These are phyloP conservation scores for Debaryomyces singareniensis DNA, from an alignment of 1,139 yeast species.

Conservation along the genomic window DNA sequence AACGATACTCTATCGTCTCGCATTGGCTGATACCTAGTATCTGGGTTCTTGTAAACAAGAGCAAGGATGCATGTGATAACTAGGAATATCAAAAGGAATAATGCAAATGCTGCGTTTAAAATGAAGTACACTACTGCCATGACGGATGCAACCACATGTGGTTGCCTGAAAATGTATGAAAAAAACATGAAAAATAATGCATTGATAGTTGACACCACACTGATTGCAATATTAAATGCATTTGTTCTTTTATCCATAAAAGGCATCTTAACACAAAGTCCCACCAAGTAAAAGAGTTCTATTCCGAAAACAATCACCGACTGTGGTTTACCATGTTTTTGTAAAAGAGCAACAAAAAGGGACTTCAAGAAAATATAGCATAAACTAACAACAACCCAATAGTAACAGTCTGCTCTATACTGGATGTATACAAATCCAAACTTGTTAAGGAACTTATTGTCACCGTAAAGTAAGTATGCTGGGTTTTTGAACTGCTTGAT, in stretches of 20 bases:
- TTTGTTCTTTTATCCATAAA: constrained; percentile 94
- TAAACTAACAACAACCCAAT: constrained; percentile 66
- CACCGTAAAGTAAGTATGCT: constrained; percentile 86
- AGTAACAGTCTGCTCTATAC: constrained; percentile 81
- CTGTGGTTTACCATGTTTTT: constrained; percentile 71
- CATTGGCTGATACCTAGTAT: constrained; percentile 93
- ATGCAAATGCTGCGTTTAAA: constrained; percentile 83
- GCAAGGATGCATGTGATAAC: constrained; percentile 85
- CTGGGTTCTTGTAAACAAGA: constrained; percentile 83
- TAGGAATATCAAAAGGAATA: constrained; percentile 75
- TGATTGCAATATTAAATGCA: constrained; percentile 80
- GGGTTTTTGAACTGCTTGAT: constrained; percentile 76
- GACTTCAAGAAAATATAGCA: constrained; percentile 67
- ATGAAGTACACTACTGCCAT: constrained; percentile 92
- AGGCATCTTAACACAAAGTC: constrained; percentile 69
- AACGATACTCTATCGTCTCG: constrained; percentile 94
- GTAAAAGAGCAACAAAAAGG: constrained; percentile 81
- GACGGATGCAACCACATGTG: constrained; percentile 80
- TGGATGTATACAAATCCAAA: constrained; percentile 93
- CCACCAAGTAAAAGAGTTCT: constrained; percentile 63
- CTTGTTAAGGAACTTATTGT: constrained; percentile 69
- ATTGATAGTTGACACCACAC: constrained; percentile 72
- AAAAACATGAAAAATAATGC: constrained; percentile 85
- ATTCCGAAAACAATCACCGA: constrained; percentile 69
- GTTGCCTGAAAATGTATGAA: constrained; percentile 77